Evolutionary conservation across 2,329 filamentous ascomycete genomes (phyloP).

Genomic region (Xylaria arbuscula): DNA sequence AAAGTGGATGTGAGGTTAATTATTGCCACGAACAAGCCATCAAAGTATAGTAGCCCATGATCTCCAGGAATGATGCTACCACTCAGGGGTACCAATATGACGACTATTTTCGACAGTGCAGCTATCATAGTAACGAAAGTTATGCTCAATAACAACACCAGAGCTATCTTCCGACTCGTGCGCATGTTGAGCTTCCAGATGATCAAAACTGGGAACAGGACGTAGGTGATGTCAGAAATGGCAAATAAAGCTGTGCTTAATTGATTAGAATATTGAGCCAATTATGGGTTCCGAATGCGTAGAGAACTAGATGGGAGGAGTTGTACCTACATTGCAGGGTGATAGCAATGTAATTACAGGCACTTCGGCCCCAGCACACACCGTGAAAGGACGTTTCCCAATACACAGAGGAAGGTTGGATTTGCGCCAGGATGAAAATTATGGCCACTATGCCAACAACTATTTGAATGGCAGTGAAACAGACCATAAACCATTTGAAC

Average conservation of each 20-base stretch:
- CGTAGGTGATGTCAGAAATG: conserved; percentile 14
- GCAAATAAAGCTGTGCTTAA: conserved; percentile 12
- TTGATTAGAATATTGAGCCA: not conserved
- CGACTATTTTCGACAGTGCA: not conserved
- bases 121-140: not conserved
- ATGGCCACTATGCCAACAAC: conserved; percentile 5
- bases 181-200: conserved; percentile 29
- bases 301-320: not conserved
- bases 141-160: not conserved
- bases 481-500: conserved; percentile 26
- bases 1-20: not conserved
- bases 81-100: not conserved
- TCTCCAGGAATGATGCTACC: not conserved
- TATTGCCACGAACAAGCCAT: not conserved
- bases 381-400: not conserved
- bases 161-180: conserved; percentile 1
- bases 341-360: conserved; percentile 5
- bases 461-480: not conserved
- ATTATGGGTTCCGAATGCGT: not conserved
- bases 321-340: conserved; percentile 11
- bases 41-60: too few species aligned
- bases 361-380: conserved; percentile 1
- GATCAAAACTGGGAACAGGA: conserved; percentile 22
- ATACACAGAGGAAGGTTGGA: not conserved
- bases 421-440: not conserved